phyloP scores from a whole-genome alignment of 2,329 filamentous ascomycete genomes.

The Endoconidiophora laricicola region DNA sequence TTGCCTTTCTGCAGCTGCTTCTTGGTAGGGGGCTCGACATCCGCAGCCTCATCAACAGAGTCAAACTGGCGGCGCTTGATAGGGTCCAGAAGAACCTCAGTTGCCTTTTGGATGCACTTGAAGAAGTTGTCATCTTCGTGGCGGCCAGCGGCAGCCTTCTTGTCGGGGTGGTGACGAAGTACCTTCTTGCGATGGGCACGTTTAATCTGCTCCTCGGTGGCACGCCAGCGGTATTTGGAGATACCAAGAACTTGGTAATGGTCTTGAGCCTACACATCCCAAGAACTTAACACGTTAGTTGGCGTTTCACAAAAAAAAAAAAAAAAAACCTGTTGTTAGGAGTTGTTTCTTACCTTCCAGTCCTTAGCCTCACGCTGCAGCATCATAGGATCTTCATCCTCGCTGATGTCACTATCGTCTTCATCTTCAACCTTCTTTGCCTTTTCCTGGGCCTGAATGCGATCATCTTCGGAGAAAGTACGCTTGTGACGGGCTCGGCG shows the following conservation, averaged over 20 bases:
- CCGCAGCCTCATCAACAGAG: slow-evolving; percentile 84
- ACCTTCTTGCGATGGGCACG: slow-evolving; percentile 99
- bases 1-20: slow-evolving; percentile 74
- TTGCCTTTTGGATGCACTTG: slow-evolving; percentile 99
- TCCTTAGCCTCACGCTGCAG: slow-evolving; percentile 90
- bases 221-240: slow-evolving; percentile 79
- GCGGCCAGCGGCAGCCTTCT: slow-evolving; percentile 81
- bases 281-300: neutral
- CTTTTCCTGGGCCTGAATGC: slow-evolving; percentile 85
- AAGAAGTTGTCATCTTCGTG: slow-evolving; percentile 96
- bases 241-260: slow-evolving; percentile 94
- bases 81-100: slow-evolving; percentile 83
- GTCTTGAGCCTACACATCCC: slow-evolving; percentile 55
- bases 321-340: neutral
- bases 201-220: slow-evolving; percentile 97
- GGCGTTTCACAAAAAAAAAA: neutral
- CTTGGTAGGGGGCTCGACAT: slow-evolving; percentile 84
- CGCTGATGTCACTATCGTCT: slow-evolving; percentile 79
- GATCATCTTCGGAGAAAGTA: slow-evolving; percentile 96
- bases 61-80: slow-evolving; percentile 88
- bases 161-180: slow-evolving; percentile 95
- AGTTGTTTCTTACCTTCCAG: slow-evolving; percentile 62
- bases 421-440: slow-evolving; percentile 92
- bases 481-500: slow-evolving; percentile 90
- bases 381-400: slow-evolving; percentile 84